Conservation (phyloP, 495 filamentous ascomycete species). For the Annulohypoxylon stygium region DNA sequence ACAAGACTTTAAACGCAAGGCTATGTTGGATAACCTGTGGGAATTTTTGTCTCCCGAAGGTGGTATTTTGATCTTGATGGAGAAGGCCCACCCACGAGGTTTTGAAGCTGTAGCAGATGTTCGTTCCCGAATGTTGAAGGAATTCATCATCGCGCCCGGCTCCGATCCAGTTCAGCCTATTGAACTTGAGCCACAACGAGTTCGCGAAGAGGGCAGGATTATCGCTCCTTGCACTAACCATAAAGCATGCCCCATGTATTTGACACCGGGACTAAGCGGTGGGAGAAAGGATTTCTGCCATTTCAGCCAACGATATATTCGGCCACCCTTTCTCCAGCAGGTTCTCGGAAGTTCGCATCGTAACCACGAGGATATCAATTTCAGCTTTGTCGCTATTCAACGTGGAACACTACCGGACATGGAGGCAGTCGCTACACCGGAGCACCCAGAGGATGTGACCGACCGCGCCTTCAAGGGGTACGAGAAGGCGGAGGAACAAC, state of each 20-base stretch:
- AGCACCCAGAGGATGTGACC: constrained; percentile 44
- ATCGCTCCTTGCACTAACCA: constrained; percentile 97
- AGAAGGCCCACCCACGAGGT: constrained; percentile 91
- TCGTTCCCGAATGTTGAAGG: constrained; percentile 79
- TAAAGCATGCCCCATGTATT: constrained; percentile 87
- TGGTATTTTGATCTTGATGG: constrained; percentile 86
- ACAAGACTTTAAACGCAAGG: constrained; percentile 80
- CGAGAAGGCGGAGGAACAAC: constrained; percentile 48
- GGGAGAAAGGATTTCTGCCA: constrained; percentile 91
- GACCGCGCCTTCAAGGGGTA: constrained; percentile 59
- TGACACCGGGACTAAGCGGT: constrained; percentile 70
- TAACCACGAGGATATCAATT: constrained; percentile 92
- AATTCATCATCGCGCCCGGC: constrained; percentile 77
- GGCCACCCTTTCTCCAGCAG: constrained; percentile 84
- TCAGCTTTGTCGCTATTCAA: constrained; percentile 89
- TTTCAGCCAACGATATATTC: constrained; percentile 88
- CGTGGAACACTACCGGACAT: constrained; percentile 67
- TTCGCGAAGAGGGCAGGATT: constrained; percentile 83
- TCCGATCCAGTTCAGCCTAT: constrained; percentile 53
- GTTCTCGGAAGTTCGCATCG: constrained; percentile 74
- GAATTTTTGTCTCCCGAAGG: constrained; percentile 84
- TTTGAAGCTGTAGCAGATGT: constrained; percentile 93
- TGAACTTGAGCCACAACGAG: constrained; percentile 49
- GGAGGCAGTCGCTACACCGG: constrained; percentile 59
- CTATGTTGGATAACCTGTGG: constrained; percentile 88